phyloP scores from a whole-genome alignment of 148 eudicot genomes.

The Pouteria glomerata region DNA sequence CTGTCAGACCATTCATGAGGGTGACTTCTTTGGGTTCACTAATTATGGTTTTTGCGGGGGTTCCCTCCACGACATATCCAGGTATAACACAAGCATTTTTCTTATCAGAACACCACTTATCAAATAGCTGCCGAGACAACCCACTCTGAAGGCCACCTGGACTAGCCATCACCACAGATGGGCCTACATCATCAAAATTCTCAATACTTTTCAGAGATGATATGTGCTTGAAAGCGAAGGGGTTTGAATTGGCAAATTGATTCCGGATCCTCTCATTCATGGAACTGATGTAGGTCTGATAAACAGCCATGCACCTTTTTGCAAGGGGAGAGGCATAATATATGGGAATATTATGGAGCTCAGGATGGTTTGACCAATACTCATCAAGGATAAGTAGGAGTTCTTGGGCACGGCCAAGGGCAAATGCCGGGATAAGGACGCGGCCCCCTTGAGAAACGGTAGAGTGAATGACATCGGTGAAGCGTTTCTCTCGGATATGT shows the following conservation, averaged over 20 bases:
- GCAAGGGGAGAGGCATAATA: conserved; percentile 98
- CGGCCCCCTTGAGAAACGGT: conserved; percentile 92
- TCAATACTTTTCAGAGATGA: conserved; percentile 74
- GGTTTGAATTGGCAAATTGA: conserved; percentile 83
- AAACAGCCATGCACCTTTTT: conserved; percentile 88
- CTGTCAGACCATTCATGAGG: conserved; percentile 72
- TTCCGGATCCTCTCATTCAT: conserved; percentile 91
- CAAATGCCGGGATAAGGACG: conserved; percentile 88
- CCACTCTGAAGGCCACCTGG: conserved; percentile 93
- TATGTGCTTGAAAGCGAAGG: conserved; percentile 87
- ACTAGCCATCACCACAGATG: conserved; percentile 93
- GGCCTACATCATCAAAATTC: conserved; percentile 73
- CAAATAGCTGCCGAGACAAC: conserved; percentile 86
- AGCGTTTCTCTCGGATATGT: conserved; percentile 72
- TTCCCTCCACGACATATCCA: conserved; percentile 92
- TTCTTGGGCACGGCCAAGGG: conserved; percentile 97
- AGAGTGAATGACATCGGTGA: conserved; percentile 82
- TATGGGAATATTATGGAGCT: conserved; percentile 77
- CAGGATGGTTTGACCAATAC: conserved; percentile 93
- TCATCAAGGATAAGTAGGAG: conserved; percentile 85
- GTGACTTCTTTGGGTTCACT: conserved; percentile 92
- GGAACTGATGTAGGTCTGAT: conserved; percentile 87
- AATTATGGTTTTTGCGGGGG: conserved; percentile 77
- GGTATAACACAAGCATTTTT: conserved; percentile 91
- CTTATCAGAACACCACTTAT: conserved; percentile 87